Evolutionary conservation across 2,329 filamentous ascomycete species (phyloP), one percentile per base, ranked within the genome.

Genomic region (Chaetomium sp.): DNA sequence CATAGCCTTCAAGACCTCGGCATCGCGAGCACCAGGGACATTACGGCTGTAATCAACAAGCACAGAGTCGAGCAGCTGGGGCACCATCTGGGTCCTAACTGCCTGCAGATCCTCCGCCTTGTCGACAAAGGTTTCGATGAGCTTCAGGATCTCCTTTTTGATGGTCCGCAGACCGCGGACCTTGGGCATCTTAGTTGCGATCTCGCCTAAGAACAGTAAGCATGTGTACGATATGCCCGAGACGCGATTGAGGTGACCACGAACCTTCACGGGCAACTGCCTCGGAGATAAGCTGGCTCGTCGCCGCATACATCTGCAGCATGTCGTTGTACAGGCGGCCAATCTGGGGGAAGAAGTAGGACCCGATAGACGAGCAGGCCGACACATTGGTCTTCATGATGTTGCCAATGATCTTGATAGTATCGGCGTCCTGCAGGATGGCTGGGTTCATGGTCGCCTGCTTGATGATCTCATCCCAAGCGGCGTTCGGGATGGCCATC

Each of bases 311-410:
- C 96, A 99, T 99, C 73, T 95, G 94, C 64, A 99, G 82, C 94
- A 99, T 98, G 75, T 99, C 95, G 71, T 96, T 88, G 78, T 98
- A 99, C 71, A 99, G 98, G 64, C 93, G 90, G 49, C 94, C 95
- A 72, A 99, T 97, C 76, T 99, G 95, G 13, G 95, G 94, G 74
- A 97, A 97, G 78, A 99, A 99, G 79, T 98, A 99, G 60, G 92
- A 88, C 38, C 96, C 95, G 65, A 99, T 95, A 0, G 95, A 98
- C 42, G 91, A 92, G 78, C 95, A 99, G 42, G 95, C 95, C n/a
- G 96, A 94, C 4, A 99, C 95, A 73, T 99, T 99, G 0, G 95
- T 99, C 85, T 99, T 99, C 95, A 99, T 99, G 75, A 99, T 97
- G 79, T 99, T 99, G 70, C 95, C 95, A 68, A 99, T 93, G 70